Conservation (phyloP, 768 basidiomycete species). For the Mycena vulgaris region DNA sequence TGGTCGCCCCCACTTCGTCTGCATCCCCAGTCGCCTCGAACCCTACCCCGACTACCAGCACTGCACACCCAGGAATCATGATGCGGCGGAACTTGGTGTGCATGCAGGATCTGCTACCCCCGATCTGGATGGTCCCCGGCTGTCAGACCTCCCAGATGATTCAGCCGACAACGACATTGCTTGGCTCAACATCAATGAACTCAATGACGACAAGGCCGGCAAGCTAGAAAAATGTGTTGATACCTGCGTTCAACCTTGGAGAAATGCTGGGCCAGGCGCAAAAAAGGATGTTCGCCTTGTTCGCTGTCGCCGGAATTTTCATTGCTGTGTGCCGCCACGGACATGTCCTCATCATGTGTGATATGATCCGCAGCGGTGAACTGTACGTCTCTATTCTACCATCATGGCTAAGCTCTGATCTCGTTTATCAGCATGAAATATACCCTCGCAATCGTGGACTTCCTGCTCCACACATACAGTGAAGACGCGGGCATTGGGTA, state of each 20-base stretch:
- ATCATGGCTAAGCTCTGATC: too few species aligned
- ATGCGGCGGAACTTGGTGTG: background rate
- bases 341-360: too few species aligned
- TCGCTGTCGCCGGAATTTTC: background rate
- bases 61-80: background rate
- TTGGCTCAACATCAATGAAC: too few species aligned
- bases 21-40: background rate
- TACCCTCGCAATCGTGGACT: background rate
- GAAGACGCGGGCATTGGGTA: background rate
- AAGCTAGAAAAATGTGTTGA: background rate
- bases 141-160: background rate
- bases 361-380: slow-evolving; percentile 4
- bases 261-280: background rate
- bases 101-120: too few species aligned
- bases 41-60: background rate
- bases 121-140: too few species aligned
- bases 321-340: background rate
- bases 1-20: background rate
- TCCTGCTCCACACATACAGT: background rate
- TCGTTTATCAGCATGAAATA: background rate
- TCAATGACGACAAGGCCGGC: background rate
- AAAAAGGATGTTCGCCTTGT: background rate
- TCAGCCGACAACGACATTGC: too few species aligned
- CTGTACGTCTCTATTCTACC: background rate
- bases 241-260: background rate